phyloP scores from a whole-genome alignment of 345 rosid genomes.

The Eucalyptus regnans region DNA sequence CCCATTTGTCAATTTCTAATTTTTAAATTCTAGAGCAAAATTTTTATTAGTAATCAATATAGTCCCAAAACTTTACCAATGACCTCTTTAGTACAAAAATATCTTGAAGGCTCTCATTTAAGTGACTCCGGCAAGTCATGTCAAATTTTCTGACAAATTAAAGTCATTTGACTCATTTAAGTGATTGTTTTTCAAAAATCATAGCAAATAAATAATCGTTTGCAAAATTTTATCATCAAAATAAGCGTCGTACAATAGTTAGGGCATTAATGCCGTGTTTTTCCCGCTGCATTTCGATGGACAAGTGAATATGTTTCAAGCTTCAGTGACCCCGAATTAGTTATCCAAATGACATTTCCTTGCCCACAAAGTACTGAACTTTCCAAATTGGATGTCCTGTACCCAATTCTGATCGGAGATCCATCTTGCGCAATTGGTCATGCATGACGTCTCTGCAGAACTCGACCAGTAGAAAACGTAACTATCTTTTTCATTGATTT shows the following conservation, averaged over 20 bases:
- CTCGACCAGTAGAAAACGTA: neutral
- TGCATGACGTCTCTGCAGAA: neutral
- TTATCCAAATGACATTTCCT: neutral
- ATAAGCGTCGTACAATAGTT: accelerated
- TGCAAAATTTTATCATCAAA: neutral
- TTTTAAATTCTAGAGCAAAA: neutral
- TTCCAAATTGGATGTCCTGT: neutral
- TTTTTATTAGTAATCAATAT: neutral
- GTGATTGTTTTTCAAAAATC: no score
- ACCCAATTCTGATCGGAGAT: neutral
- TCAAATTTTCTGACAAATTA: neutral
- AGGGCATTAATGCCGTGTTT: accelerated
- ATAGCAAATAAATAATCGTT: neutral
- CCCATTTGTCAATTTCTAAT: neutral
- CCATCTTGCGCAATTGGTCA: neutral
- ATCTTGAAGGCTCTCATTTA: neutral
- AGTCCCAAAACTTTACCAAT: neutral
- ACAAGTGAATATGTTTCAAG: neutral
- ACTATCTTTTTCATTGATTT: neutral
- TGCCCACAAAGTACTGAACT: neutral
- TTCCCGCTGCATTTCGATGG: neutral
- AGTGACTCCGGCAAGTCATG: neutral
- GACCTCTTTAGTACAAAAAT: neutral
- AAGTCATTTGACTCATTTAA: accelerated
- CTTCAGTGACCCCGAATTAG: neutral